Percentiles rank a stretch among this genome's conserved stretches.
These are phyloP conservation scores for Globisporangium solare DNA, from an alignment of 352 stramenopile species.

Conservation along the genomic window DNA sequence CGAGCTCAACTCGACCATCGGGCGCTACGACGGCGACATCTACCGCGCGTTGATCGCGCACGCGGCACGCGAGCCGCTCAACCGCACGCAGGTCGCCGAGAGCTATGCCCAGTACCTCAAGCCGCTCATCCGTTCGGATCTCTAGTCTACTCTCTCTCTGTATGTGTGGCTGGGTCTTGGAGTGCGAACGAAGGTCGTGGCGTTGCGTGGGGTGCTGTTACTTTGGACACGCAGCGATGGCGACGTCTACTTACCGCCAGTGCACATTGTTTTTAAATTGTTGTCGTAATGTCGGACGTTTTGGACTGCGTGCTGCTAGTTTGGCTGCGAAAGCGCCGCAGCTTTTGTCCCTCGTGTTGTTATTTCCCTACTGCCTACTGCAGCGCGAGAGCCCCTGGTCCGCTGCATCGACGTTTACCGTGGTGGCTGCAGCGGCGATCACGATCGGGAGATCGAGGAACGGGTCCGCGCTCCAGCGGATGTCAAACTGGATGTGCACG, in stretches of 20 bases:
- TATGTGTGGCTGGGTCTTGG: too few species aligned
- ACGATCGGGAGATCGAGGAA: slow-evolving; percentile 23
- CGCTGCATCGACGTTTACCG: neutral
- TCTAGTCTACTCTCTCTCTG: slow-evolving; percentile 12
- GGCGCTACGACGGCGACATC: slow-evolving; percentile 66
- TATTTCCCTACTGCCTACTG: too few species aligned
- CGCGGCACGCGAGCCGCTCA: slow-evolving; percentile 47
- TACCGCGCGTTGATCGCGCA: slow-evolving; percentile 54
- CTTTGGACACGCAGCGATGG: too few species aligned
- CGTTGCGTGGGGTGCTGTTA: too few species aligned
- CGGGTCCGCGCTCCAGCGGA: slow-evolving; percentile 34
- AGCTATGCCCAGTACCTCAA: slow-evolving; percentile 55
- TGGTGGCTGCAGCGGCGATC: neutral
- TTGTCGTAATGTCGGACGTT: too few species aligned
- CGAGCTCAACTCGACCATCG: slow-evolving; percentile 66
- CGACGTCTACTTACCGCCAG: too few species aligned
- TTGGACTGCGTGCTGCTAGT: too few species aligned
- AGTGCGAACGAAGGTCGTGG: too few species aligned
- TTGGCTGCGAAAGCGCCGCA: too few species aligned
- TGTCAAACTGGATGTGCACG: slow-evolving; percentile 36
- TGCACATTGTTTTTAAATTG: too few species aligned
- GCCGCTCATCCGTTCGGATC: slow-evolving; percentile 27
- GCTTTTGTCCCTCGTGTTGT: too few species aligned
- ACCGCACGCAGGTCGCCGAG: slow-evolving; percentile 46
- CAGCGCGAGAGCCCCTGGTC: too few species aligned